These are phyloP conservation scores for Quercus mongolica DNA, from an alignment of 306 rosid species.

Conservation along the genomic window DNA sequence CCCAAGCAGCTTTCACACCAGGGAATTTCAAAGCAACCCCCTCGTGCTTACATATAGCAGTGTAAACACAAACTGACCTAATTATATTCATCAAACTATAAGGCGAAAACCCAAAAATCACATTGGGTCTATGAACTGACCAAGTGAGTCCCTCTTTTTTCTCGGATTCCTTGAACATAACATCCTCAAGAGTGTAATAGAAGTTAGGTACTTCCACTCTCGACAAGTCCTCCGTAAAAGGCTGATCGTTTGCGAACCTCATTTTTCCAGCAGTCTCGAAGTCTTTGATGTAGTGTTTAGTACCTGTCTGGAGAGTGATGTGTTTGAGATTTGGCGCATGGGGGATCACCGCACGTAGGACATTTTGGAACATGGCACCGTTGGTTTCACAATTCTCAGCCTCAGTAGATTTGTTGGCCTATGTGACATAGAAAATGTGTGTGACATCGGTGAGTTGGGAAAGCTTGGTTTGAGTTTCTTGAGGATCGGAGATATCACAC, in stretches of 20 bases:
- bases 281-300: conserved; percentile 54
- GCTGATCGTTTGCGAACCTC: conserved; percentile 33
- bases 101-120: conserved; percentile 70
- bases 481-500: conserved; percentile 61
- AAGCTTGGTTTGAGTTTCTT: conserved; percentile 53
- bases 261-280: conserved; percentile 29
- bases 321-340: conserved; percentile 66
- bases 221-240: conserved; percentile 68
- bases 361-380: conserved; percentile 54
- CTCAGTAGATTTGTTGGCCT: conserved; percentile 49
- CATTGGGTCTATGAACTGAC: conserved; percentile 55
- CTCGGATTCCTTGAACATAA: conserved; percentile 40
- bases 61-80: conserved; percentile 51
- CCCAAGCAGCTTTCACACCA: conserved; percentile 49
- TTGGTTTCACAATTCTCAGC: conserved; percentile 51
- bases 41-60: conserved; percentile 69
- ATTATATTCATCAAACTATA: conserved; percentile 56
- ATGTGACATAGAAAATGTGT: conserved; percentile 65
- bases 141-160: conserved; percentile 53
- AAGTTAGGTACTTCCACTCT: conserved; percentile 49
- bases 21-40: conserved; percentile 55
- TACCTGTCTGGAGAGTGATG: conserved; percentile 65
- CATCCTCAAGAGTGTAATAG: conserved; percentile 54
- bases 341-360: conserved; percentile 48
- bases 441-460: conserved; percentile 57